Base-by-base conservation (phyloP, 23 red algal species). In the Chondrus crispus region DNA sequence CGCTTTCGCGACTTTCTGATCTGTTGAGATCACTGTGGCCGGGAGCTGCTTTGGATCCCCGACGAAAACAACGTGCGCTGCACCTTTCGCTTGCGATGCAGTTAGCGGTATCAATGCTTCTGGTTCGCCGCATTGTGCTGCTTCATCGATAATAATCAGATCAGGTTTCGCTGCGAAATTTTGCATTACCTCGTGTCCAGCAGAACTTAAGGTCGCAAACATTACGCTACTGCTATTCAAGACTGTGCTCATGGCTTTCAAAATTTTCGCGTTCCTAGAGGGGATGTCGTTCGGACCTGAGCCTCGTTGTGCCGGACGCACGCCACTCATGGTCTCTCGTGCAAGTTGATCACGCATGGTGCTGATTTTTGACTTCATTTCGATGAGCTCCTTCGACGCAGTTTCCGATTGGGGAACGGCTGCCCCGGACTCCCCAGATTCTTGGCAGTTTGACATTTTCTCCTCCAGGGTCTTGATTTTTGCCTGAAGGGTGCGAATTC, bases 11-110 rank as follows among this genome's bases (percentile, higher is more conserved):
- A 88, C 69, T 11, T 24, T 28, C 7, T 76, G 89, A 54, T 91
- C 71, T 20, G 60, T 73, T 13, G 88, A 76, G 19, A 95, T 29
- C 62, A 98, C 86, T 18, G 97, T 98, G 3, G 97, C 91, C 1
- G 97, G 93, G 16, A 98, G 92, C 76, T 98, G 97, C 75, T 96
- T 88, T 38, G 94, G 90, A 85, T 98, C 97, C 29, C 97, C 97
- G 3, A 96, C 97, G 29, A 98, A 52, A 53, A 89, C 79, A 0
- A 87, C 45, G 24, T 88, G 81, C 12, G 73, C 54, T 28, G 46
- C 71, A 38, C 37, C 57, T 33, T 40, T 47, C 2, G 36, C 18
- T 48, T 74, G 70, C 4, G 73, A 66, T 16, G 51, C 24, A 64
- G 93, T 83, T 7, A 96, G 49, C 26, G 94, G 94, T 24, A 96